Conservation (phyloP, 2,329 filamentous ascomycete species). For the Paramyrothecium roridum region DNA sequence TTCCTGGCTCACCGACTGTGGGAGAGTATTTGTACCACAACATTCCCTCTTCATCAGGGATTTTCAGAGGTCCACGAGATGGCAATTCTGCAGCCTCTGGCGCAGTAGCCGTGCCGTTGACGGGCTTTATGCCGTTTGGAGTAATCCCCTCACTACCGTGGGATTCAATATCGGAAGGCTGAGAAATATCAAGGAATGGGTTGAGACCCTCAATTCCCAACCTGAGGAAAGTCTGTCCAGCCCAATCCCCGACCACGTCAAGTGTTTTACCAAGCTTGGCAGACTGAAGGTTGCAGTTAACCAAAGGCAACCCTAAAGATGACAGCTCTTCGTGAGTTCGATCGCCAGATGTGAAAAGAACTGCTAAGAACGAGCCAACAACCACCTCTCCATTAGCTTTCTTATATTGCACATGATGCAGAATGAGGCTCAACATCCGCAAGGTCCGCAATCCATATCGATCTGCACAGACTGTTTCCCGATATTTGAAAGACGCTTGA, state of each 20-base stretch:
- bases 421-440: slow-evolving; percentile 49
- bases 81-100: neutral
- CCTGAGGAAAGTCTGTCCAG: slow-evolving; percentile 7
- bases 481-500: slow-evolving; percentile 30
- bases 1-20: slow-evolving; percentile 44
- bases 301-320: slow-evolving; percentile 60
- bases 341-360: slow-evolving; percentile 55
- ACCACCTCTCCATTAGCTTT: slow-evolving; percentile 44
- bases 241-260: slow-evolving; percentile 8
- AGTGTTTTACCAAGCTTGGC: neutral
- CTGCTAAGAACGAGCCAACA: slow-evolving; percentile 50
- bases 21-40: slow-evolving; percentile 59
- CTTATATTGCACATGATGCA: slow-evolving; percentile 58
- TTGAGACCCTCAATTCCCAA: slow-evolving; percentile 4
- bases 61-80: neutral
- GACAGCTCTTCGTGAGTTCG: slow-evolving; percentile 58
- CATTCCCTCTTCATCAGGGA: slow-evolving; percentile 39
- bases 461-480: neutral
- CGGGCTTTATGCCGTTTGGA: no score
- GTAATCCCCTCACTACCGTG: no score
- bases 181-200: neutral
- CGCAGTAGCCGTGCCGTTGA: no score
- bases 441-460: neutral
- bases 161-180: no score
- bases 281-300: slow-evolving; percentile 49